A percentile compares a stretch with the other conserved stretches of the same genome.
These are phyloP conservation scores for Talaromyces verruculosus DNA, from an alignment of 2,329 filamentous ascomycete species.

Conservation along the genomic window DNA sequence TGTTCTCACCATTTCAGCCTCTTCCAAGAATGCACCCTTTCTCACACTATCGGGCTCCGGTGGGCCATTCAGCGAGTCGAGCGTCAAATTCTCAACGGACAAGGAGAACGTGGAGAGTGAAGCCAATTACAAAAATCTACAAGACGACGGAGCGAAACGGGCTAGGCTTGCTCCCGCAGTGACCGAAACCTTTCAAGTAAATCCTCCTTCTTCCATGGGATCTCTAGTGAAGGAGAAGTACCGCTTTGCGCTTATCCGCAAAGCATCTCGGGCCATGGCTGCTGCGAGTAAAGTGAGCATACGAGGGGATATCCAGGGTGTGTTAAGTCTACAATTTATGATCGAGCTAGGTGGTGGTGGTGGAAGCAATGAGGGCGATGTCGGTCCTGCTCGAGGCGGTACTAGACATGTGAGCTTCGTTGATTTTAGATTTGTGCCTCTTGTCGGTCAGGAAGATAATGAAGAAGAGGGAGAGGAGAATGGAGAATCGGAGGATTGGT, in stretches of 20 bases:
- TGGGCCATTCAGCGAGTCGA: constrained; percentile 58
- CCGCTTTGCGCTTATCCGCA: constrained; percentile 82
- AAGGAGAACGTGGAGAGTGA: constrained; percentile 32
- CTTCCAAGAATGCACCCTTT: constrained; percentile 61
- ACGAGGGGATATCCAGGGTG: constrained; percentile 81
- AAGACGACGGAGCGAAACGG: constrained; percentile 37
- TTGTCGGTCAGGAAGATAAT: constrained; percentile 42
- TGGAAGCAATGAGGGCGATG: constrained; percentile 24
- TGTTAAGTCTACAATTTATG: constrained; percentile 94
- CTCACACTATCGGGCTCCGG: constrained; percentile 70
- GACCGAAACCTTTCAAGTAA: constrained; percentile 55
- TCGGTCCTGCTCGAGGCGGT: constrained; percentile 25
- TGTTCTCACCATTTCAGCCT: constrained; percentile 67
- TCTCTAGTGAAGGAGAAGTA: constrained; percentile 74
- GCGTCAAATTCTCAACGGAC: constrained; percentile 60
- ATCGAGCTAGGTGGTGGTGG: constrained; percentile 68
- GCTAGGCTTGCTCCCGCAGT: constrained; percentile 44
- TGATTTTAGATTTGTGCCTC: constrained; percentile 50
- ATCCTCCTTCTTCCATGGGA: constrained; percentile 54
- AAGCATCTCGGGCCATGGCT: constrained; percentile 87
- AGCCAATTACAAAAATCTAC: constrained; percentile 35
- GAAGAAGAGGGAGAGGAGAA: constrained; percentile 26
- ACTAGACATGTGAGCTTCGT: constrained; percentile 44
- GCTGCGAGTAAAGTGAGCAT: constrained; percentile 90
- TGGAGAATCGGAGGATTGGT: background rate